Base-by-base conservation (phyloP, 2,329 filamentous ascomycete genomes). In the Emmonsiellopsis sp. region DNA sequence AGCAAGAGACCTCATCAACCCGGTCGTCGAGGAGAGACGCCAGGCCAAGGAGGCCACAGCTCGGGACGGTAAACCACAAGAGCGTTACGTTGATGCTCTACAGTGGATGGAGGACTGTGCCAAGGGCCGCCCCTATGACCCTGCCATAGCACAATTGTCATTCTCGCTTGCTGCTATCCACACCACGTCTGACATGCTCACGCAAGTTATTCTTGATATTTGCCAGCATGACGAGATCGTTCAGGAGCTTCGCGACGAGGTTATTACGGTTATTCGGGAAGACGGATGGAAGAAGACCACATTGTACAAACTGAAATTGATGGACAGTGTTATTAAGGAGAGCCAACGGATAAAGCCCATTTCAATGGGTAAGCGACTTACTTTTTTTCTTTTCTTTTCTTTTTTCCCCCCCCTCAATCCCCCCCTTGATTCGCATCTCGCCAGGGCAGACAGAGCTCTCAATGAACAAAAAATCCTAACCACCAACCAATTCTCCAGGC, bases 251-350 rank as follows among this genome's bases (percentile, higher is more conserved):
- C 55, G 63, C 1, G 34, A 61, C 2, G 63, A 66, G 32, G 53
- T 62, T 31, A 53, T 62, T 7, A 32, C 37, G 0, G 60, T 65
- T 1, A 20, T 61, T 3, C 30, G 46, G 7, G 44, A 52, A 5
- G 44, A 60, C 2, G 66, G 65, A 0, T 71, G 65, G 64, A 65
- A 59, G 13, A 72, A 71, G 57, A 64, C 63, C 1, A 57, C 68
- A 0, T 57, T 76, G 2, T 68, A 67, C 54, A 68, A 70, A 44
- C 58, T 76, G 41, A 69, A 68, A 54, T 59, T 73, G 2, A 56
- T 75, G 57, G 73, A 76, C 57, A 75, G 73, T 51, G 65, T 69
- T 0, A 58, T 75, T 52, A 74, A 74, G 49, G 72, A 76, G 56
- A 61, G 52, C 2, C 66, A 69, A 46, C 61, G 73, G 2, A 34